These are phyloP conservation scores for Populus trichocarpa DNA, from an alignment of 441 rosid genomes.

Conservation along the genomic window DNA sequence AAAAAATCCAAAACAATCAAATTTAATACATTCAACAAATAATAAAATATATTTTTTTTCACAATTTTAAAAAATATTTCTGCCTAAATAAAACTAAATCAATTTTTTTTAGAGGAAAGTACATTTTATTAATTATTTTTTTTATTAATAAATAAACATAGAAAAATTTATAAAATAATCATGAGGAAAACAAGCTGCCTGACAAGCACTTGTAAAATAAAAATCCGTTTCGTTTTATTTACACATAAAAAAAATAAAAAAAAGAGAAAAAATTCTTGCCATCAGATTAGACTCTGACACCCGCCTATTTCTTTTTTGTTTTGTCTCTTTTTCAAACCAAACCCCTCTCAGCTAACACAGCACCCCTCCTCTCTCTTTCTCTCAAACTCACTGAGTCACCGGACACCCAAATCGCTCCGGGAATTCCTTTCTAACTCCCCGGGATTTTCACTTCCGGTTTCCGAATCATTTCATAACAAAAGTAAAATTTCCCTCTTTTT, in stretches of 20 bases:
- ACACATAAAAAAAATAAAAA: not conserved
- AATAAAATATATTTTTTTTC: too few species aligned
- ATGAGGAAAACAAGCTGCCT: too few species aligned
- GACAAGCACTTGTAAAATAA: not conserved
- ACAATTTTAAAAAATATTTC: too few species aligned
- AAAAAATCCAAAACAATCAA: too few species aligned
- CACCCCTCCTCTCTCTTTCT: not conserved
- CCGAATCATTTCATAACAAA: constrained; percentile 4
- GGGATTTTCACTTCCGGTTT: not conserved
- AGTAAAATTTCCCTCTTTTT: not conserved
- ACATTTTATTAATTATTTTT: too few species aligned
- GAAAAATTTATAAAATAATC: too few species aligned
- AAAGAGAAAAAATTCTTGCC: constrained; percentile 9
- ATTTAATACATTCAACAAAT: too few species aligned
- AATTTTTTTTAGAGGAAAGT: too few species aligned
- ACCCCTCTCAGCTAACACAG: constrained; percentile 12
- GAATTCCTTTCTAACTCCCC: not conserved
- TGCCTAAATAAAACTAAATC: too few species aligned
- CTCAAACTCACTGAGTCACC: constrained; percentile 26
- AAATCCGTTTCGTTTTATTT: not conserved
- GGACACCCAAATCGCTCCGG: constrained; percentile 60
- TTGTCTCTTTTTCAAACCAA: constrained; percentile 30
- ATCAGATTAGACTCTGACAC: not conserved
- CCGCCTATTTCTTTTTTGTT: constrained; percentile 43
- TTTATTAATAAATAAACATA: too few species aligned